Percentiles rank a stretch among this genome's conserved stretches.
phyloP scores from a whole-genome alignment of 2,329 filamentous ascomycete species.

The Colletotrichum endophyticum region DNA sequence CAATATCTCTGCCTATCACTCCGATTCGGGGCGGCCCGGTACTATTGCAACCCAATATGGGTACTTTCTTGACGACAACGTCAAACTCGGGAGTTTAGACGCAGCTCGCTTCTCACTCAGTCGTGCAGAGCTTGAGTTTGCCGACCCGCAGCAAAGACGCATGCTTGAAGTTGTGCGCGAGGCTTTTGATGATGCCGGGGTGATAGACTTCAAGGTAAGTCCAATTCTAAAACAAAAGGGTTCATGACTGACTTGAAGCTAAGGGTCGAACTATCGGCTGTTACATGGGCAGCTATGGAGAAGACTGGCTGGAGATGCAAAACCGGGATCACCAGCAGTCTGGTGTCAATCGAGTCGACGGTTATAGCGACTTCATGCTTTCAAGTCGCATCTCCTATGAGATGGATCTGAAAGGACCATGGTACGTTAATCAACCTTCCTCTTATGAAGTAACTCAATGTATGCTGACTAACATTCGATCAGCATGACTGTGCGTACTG shows the following conservation, averaged over 20 bases:
- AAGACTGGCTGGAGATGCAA: slow-evolving; percentile 17
- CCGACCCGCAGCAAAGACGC: background rate
- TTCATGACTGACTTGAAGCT: no score
- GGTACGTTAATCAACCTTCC: slow-evolving; percentile 18
- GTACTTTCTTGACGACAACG: slow-evolving; percentile 29
- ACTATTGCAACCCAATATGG: slow-evolving; percentile 1
- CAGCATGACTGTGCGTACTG: slow-evolving; percentile 30
- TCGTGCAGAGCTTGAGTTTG: background rate
- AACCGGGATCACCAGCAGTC: background rate
- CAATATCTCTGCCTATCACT: background rate
- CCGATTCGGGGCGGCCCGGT: background rate
- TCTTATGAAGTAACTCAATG: background rate
- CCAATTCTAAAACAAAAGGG: background rate
- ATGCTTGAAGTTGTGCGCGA: background rate
- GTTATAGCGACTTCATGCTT: slow-evolving; percentile 25
- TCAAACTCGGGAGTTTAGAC: slow-evolving; percentile 26
- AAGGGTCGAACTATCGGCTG: slow-evolving; percentile 20
- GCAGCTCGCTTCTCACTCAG: slow-evolving; percentile 30
- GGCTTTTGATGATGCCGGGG: slow-evolving; percentile 21
- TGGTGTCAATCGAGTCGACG: background rate
- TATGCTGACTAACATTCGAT: background rate
- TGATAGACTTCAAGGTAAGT: slow-evolving; percentile 25
- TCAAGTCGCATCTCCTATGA: slow-evolving; percentile 35
- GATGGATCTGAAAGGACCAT: slow-evolving; percentile 33
- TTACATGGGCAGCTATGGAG: slow-evolving; percentile 25